Evolutionary conservation across 805 yeast species (phyloP), one percentile per base, ranked within the genome.

Genomic region (Candida incommunis): DNA sequence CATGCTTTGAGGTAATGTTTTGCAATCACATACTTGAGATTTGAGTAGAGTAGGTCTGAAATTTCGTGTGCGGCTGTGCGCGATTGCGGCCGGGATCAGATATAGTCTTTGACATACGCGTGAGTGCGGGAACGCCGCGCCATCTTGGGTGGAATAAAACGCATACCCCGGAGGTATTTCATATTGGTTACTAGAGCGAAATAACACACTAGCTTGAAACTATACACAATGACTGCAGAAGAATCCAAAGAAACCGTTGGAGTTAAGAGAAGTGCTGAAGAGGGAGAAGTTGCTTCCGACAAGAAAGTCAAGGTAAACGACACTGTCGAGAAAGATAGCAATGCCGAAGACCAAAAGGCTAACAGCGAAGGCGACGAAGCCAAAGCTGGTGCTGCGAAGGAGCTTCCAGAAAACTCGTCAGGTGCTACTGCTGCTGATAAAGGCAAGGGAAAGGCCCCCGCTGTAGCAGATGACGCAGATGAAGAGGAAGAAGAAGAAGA

Each of bases 401-500:
- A 45, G 54, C 47, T 50, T 41, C 53, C 64, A 60, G 53, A 61
- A 63, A 47, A 64, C 58, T 35, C 62, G 61, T 47, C 67, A 62
- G 49, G 55, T 53, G 51, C 50, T 48, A 53, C 45, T 43, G 49
- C 43, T 15, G 9, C 52, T 41, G 54, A 42, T 23, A 48, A 50
- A 41, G 54, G 50, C 29, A 48, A 48, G 50, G 50, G 47, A 18
- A 62, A 56, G 3, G 59, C 61, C 16, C 52, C 49, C 4, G 65
- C 62, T 15, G 65, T 55, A 4, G 59, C 50, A 7, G 63, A 55
- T 15, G 63, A 62, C 3, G 74, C 64, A 4, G 71, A 69, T 1
- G 77, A 71, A 2, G 74, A 66, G 22, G 74, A 66, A 20, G 75
- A 65, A 48, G 74, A 43, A 50, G 66, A 42, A 13, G 72, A 59